Percentiles rank a stretch among this genome's conserved stretches.
Conservation (phyloP, 1,139 yeast genomes). For the Taphrina wiesneri region DNA sequence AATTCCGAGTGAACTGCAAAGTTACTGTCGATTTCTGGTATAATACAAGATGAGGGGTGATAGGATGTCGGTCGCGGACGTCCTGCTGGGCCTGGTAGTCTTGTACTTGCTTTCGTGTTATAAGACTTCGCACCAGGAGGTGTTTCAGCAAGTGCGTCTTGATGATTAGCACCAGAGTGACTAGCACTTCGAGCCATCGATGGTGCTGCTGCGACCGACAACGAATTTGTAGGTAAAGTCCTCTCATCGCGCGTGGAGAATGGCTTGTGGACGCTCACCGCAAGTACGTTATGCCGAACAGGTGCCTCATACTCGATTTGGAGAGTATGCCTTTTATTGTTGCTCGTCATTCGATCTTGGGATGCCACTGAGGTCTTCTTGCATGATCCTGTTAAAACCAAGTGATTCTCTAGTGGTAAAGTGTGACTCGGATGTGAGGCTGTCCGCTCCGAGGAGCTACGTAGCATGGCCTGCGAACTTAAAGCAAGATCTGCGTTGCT, state of each 20-base stretch:
- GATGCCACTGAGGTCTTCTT: slow-evolving; percentile 34
- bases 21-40: neutral
- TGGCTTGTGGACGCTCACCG: neutral
- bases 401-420: slow-evolving; percentile 23
- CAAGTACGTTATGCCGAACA: neutral
- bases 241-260: neutral
- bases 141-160: neutral
- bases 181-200: slow-evolving; percentile 25
- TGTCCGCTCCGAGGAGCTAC: slow-evolving; percentile 11
- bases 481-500: neutral
- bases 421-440: slow-evolving; percentile 14
- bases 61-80: slow-evolving; percentile 36
- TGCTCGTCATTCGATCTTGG: slow-evolving; percentile 1
- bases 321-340: slow-evolving; percentile 38
- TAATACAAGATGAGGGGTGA: slow-evolving; percentile 8
- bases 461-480: slow-evolving; percentile 17
- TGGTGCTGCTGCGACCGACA: slow-evolving; percentile 23
- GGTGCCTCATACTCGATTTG: slow-evolving; percentile 38
- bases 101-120: neutral
- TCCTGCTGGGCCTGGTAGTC: slow-evolving; percentile 28
- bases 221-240: neutral
- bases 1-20: neutral
- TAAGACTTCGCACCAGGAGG: neutral
- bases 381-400: slow-evolving; percentile 36
- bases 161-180: slow-evolving; percentile 12